Base-by-base conservation (phyloP, 2,329 filamentous ascomycete species). In the Aureobasidium sp. region DNA sequence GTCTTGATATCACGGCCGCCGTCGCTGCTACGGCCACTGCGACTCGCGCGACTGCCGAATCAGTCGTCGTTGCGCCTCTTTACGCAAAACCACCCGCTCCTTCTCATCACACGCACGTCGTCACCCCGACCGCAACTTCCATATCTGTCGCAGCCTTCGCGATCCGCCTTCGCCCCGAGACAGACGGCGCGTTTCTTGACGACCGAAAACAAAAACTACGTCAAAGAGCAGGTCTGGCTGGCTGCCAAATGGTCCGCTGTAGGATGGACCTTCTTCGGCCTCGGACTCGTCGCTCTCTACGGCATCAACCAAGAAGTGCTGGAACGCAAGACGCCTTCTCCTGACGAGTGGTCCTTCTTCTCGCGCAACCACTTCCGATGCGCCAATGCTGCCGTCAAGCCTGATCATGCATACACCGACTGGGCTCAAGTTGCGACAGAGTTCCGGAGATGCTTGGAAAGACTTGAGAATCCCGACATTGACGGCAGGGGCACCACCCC, bases 311-410 rank as follows among this genome's bases (percentile, higher is more conserved):
- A 92, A 68, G 90, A 95, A 73, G 77, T 80, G 62, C 78, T 89
- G 46, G 91, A 96, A 74, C 81, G 86, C 50, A 78, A 82, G 57
- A 89, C 86, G 70, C 91, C 91, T 0, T 92, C 90, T 1, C 92
- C 93, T 1, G 81, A 83, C 27, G 92, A 95, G 71, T 96, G 92
- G 90, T 77, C 77, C 0, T 87, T 85, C 72, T 74, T 84, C 64
- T 89, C 87, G 47, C 80, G 90, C 25, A 83, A 87, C 74, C 78
- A 80, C 40, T 79, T 89, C 63, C 82, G 90, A 42, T 81, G 82
- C 54, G 88, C 87, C 4, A 62, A 70, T 49, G 62, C 61, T 35
- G 62, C 62, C 2, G 50, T 62, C 4, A 79, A 81, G 54, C 81
- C 83, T 63, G 78, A 84, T 45, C 78, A 80, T 15, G 79, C 82